These are phyloP conservation scores for Globisporangium megalacanthum DNA, from an alignment of 352 stramenopile species.

Conservation along the genomic window DNA sequence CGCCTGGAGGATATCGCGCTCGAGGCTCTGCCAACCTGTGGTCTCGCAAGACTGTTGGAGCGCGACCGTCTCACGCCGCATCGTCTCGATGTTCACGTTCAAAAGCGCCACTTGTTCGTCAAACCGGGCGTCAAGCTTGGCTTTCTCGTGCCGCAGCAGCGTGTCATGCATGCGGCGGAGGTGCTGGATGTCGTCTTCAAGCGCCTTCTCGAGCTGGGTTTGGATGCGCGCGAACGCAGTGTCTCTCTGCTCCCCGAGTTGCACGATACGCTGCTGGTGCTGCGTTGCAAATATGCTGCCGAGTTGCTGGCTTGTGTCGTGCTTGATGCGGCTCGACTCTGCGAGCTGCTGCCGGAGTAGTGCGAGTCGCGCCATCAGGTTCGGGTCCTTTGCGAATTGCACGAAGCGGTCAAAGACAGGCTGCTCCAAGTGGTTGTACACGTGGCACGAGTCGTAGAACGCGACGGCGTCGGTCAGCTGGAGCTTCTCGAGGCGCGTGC, in stretches of 20 bases:
- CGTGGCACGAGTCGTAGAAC: conserved; percentile 46
- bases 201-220: conserved; percentile 32
- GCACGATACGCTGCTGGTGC: conserved; percentile 23
- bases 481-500: conserved; percentile 40
- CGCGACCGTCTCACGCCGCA: conserved; percentile 34
- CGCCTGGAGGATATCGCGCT: conserved; percentile 45
- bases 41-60: conserved; percentile 50
- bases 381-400: conserved; percentile 58
- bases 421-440: conserved; percentile 69
- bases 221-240: conserved; percentile 39
- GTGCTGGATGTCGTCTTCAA: conserved; percentile 60
- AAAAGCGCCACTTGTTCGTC: conserved; percentile 36
- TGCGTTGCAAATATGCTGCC: conserved; percentile 43
- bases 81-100: conserved; percentile 30
- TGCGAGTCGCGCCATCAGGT: conserved; percentile 44
- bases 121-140: conserved; percentile 62
- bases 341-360: conserved; percentile 46
- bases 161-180: conserved; percentile 57
- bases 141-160: conserved; percentile 46
- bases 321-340: conserved; percentile 46
- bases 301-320: conserved; percentile 38
- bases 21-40: conserved; percentile 46
- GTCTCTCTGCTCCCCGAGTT: conserved; percentile 31
- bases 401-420: conserved; percentile 63
- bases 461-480: conserved; percentile 52